These are phyloP conservation scores for Apophysomyces ossiformis DNA, from an alignment of 371 early-diverging fungal species.

Conservation along the genomic window DNA sequence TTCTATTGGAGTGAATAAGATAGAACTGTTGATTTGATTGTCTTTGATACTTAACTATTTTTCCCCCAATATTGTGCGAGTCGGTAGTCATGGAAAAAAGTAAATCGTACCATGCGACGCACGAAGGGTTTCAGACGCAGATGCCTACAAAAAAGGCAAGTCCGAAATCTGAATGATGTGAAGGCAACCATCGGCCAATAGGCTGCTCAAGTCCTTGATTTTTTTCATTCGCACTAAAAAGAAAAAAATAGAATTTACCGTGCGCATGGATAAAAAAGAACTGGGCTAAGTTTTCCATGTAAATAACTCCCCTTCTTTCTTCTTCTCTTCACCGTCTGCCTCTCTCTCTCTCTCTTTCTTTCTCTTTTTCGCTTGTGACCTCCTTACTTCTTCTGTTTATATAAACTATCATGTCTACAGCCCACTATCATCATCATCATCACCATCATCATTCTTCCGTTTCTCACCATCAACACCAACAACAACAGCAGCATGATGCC, in stretches of 20 bases:
- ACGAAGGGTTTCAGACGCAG: constrained; percentile 6
- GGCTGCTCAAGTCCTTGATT: neutral
- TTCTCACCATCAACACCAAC: too few relatives aligned
- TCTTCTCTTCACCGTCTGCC: neutral
- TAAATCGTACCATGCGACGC: neutral
- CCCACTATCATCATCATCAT: neutral
- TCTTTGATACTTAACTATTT: too few relatives aligned
- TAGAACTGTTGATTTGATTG: too few relatives aligned
- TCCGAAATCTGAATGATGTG: neutral
- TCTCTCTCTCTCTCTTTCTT: too few relatives aligned
- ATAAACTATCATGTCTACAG: neutral
- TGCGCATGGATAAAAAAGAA: constrained; percentile 5
- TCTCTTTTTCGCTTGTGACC: too few relatives aligned
- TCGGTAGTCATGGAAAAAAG: too few relatives aligned
- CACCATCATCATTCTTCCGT: too few relatives aligned
- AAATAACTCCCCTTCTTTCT: neutral
- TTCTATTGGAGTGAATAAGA: too few relatives aligned
- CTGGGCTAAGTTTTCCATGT: neutral
- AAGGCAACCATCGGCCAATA: neutral
- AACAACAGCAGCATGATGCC: neutral
- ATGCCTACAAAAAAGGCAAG: constrained; percentile 3
- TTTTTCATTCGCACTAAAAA: too few relatives aligned
- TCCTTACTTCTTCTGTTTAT: too few relatives aligned
- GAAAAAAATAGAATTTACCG: neutral
- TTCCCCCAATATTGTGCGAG: too few relatives aligned